These are phyloP conservation scores for Aphelidium insulamus DNA, from an alignment of 371 early-diverging fungal species.

Conservation along the genomic window DNA sequence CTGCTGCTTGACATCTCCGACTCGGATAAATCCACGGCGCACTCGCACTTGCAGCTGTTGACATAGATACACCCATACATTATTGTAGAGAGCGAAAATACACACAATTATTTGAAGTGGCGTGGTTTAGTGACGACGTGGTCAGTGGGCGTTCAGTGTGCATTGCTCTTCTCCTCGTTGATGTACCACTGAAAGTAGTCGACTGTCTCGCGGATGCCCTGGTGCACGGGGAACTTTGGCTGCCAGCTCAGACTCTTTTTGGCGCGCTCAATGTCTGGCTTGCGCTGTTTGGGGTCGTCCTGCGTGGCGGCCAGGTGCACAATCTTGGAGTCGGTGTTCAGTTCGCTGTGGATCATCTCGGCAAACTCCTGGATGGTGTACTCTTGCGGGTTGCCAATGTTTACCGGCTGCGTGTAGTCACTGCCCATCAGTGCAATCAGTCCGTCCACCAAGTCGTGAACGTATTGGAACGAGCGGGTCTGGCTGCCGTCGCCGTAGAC, in stretches of 20 bases:
- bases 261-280: conserved; percentile 56
- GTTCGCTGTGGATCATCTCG: conserved; percentile 40
- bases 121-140: no score
- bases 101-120: no score
- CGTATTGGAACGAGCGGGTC: conserved; percentile 70
- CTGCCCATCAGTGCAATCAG: conserved; percentile 54
- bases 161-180: no score
- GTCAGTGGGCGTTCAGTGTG: no score
- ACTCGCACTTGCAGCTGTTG: no score
- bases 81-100: no score
- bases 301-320: conserved; percentile 36
- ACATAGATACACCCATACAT: no score
- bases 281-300: conserved; percentile 61
- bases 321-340: conserved; percentile 32
- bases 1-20: no score
- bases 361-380: conserved; percentile 63
- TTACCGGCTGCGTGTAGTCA: conserved; percentile 46
- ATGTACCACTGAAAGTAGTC: conserved; percentile 39
- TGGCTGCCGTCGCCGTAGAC: conserved; percentile 63
- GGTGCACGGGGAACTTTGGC: conserved; percentile 44
- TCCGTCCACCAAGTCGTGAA: conserved; percentile 70
- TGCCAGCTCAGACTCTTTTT: conserved; percentile 41
- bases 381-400: conserved; percentile 72
- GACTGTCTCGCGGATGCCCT: conserved; percentile 66
- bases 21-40: no score